Conservation (phyloP, 139 green algal species). For the Chlorella sp. region DNA sequence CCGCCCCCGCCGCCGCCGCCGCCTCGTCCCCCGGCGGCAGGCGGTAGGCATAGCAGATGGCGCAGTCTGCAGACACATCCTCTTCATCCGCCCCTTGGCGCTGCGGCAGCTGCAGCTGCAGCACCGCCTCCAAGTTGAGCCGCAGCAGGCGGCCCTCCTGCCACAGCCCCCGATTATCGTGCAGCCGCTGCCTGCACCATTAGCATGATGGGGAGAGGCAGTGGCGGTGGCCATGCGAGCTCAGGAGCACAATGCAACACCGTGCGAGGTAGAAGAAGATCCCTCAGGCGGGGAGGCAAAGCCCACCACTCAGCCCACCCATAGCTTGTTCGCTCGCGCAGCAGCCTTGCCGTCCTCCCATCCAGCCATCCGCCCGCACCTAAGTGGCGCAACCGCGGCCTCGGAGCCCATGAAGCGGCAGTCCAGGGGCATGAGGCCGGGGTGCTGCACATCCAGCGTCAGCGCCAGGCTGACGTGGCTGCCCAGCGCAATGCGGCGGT, state of each 20-base stretch:
- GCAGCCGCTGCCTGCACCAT: slow-evolving; percentile 29
- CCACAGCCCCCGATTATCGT: slow-evolving; percentile 30
- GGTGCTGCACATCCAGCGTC: slow-evolving; percentile 24
- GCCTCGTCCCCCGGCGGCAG: not conserved
- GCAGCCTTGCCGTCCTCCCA: no score
- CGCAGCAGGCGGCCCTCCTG: slow-evolving; percentile 22
- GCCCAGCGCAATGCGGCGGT: slow-evolving; percentile 39
- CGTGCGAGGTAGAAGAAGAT: no score
- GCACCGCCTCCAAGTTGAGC: slow-evolving; percentile 29
- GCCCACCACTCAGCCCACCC: no score
- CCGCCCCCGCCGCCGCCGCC: not conserved
- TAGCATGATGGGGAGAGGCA: no score
- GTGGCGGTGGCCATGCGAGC: no score
- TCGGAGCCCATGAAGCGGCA: slow-evolving; percentile 43
- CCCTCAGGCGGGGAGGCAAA: no score
- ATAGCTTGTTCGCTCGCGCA: no score
- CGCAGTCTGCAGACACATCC: slow-evolving; percentile 36
- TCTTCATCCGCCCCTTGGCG: slow-evolving; percentile 8
- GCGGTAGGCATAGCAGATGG: slow-evolving; percentile 49
- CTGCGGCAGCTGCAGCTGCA: slow-evolving; percentile 26
- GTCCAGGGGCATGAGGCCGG: slow-evolving; percentile 21
- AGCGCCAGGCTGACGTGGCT: slow-evolving; percentile 34
- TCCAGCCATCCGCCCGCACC: no score
- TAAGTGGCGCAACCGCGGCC: slow-evolving; percentile 32
- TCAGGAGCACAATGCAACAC: no score